Evolutionary conservation across 2,329 filamentous ascomycete genomes (phyloP).

Genomic region (Diaporthe citriasiana): DNA sequence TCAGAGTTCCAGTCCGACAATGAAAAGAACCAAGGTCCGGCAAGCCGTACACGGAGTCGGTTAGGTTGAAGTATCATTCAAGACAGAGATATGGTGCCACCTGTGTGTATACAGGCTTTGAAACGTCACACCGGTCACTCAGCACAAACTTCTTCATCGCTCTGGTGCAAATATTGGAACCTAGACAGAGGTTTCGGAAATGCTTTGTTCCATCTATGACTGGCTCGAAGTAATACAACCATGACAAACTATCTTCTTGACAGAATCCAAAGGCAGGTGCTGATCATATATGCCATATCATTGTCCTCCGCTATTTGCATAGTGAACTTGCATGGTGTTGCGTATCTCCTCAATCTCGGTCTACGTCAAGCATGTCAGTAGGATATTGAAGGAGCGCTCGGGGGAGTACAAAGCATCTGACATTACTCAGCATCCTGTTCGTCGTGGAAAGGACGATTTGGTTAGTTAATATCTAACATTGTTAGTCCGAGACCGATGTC

Average conservation of each 20-base stretch:
- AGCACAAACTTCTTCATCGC: not conserved
- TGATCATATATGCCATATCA: not conserved
- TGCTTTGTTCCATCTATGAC: too few species aligned
- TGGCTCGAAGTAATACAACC: too few species aligned
- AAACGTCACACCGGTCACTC: too few species aligned
- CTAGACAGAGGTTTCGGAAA: too few species aligned
- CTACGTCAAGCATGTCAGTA: not conserved
- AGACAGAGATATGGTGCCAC: too few species aligned
- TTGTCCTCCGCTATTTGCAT: not conserved
- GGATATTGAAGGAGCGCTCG: not conserved
- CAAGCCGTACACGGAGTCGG: not conserved
- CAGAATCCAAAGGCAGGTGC: too few species aligned
- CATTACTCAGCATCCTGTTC: not conserved
- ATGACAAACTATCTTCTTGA: too few species aligned
- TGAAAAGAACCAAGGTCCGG: not conserved
- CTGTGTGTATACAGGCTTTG: too few species aligned
- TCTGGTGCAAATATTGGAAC: not conserved
- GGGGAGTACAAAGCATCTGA: not conserved
- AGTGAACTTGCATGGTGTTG: not conserved
- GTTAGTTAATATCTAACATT: not conserved
- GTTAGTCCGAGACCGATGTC: not conserved
- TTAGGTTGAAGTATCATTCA: constrained; percentile 12
- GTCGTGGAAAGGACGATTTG: not conserved
- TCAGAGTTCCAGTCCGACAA: not conserved
- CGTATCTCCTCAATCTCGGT: not conserved